Evolutionary conservation across 1,139 yeast genomes (phyloP), one percentile per base, ranked within the genome.

Genomic region (Geotrichum citri-aurantii): DNA sequence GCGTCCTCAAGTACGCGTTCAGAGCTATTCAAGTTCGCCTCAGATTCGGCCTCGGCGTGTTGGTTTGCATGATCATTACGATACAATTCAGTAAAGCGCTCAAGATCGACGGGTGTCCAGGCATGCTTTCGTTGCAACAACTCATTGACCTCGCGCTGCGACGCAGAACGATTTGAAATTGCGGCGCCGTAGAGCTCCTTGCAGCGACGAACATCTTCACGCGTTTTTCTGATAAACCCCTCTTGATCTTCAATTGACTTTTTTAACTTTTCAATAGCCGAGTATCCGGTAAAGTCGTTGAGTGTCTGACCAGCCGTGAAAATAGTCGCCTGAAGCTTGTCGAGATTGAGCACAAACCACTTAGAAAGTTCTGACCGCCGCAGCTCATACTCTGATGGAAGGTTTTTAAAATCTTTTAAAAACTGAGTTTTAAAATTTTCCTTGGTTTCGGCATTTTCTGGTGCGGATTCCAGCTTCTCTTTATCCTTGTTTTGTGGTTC

Each of bases 281-380:
- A 81, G 71, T 95, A 95, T 0, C 99, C 99, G 0, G 99, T 93
- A 11, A 91, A 85, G 67, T 92, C 97, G 69, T 95, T 95, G 50
- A 93, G 75, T 0, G 92, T 82, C 60, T 83, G 78, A 0, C 95
- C 85, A 0, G 93, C 92, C 0, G 85, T 80, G 62, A 85, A 80
- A 1, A 87, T 75, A 0, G 90, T 80, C 27, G 81, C 83, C 65
- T 84, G 91, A 40, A 88, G 70, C 8, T 86, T 81, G 63, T 84
- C 88, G 62, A 87, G 75, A 66, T 82, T 82, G 21, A 72, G 68
- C 44, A 79, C 83, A 48, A 86, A 64, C 66, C 77, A 77, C 60
- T 83, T 81, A 58, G 88, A 81, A 73, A 88, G 79, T 65, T 80
- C 69, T 19, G 72, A 70, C 54, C 82, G 68, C 56, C 66, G 68